Evolutionary conservation across 495 filamentous ascomycete genomes (phyloP), one percentile per base, ranked within the genome.

Genomic region (Amniculicola lignicola): DNA sequence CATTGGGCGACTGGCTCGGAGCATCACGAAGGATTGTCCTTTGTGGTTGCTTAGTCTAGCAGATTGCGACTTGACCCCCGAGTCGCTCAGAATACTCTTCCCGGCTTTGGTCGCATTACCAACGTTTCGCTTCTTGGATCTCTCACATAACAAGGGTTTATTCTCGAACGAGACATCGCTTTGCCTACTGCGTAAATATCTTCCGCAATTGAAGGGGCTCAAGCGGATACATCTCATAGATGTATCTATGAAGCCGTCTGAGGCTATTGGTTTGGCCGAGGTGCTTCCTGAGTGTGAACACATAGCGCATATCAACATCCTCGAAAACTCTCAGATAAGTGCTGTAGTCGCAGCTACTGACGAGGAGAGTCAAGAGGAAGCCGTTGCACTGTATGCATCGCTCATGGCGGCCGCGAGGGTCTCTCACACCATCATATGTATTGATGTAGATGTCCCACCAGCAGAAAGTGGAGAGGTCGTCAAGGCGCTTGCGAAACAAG

Each of bases 321-420:
- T 95, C 23, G 89, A 93, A 54, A 98, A 98, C 62, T 81, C 85
- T 0, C 72, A 82, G 43, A 74, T 98, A 7, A 74, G 75, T 4
- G 75, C 77, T 14, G 70, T 95, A 23, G 83, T 88, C 0, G 83
- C 83, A 22, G 83, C 80, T 27, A 85, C 78, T 7, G 76, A 80
- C 29, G 87, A 93, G 53, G 82, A 79, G 27, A 76, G 72, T 16
- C 87, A 94, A 66, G 90, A 98, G 69, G 93, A 97, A 70, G 90
- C 92, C 0, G 95, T 88, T 63, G 93, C 93, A 18, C 74, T 97
- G 2, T 96, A 94, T 67, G 90, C 93, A 5, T 95, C 90, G 15
- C 75, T 97, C 50, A 86, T 96, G 72, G 87, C 88, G 21, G 91
- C 91, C 4, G 88, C 89, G 4, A 83, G 90, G 19, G 86, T 96